Evolutionary conservation across 768 basidiomycete species (phyloP), one percentile per base, ranked within the genome.

Genomic region (Stropharia rugosoannulata): DNA sequence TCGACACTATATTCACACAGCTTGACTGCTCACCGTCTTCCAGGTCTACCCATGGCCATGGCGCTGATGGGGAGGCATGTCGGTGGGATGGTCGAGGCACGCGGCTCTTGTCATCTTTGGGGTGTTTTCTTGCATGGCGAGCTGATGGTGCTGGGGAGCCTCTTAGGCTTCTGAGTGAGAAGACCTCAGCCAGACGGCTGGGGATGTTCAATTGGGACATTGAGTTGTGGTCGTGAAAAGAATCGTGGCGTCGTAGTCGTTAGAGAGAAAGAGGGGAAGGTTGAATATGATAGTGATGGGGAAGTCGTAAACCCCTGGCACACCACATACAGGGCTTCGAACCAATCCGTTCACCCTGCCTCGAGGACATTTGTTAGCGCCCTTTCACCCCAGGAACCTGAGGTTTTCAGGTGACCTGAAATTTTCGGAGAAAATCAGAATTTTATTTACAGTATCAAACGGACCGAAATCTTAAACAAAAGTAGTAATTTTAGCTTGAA

Each of bases 21-120:
- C 9, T 2, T 5, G 41, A 15, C 11, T 56, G 32, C 70, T 36
- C 53, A 75, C 76, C 64, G 55, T 78, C 75, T 12, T 69, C 65
- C 41, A 77, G 67, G 59, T 77, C 73, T 10, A 77, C 66, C 76
- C 77, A 77, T 15, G 77, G 77, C 77, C 75, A 77, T 8, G 77
- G 76, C 1, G 77, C 75, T 5, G 76, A 77, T 49, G 77, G 76
- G 0, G 74, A 72, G 11, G 76, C 75, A 66, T 79, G 75, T 45
- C 77, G 69, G 62, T 77, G 73, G 40, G 75, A 74, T 19, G 77
- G 75, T 10, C 70, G 67, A 2, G 72, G 72, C 44, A 75, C 62
- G 29, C 58, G 58, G 16, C 42, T 51, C 35, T 57, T 53, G 44
- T 65, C 62, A 13, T 61, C 55, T 47, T 59, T 62, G 36, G 62